Conservation (phyloP, 1,284 basidiomycete species). For the Ustilago curta region DNA sequence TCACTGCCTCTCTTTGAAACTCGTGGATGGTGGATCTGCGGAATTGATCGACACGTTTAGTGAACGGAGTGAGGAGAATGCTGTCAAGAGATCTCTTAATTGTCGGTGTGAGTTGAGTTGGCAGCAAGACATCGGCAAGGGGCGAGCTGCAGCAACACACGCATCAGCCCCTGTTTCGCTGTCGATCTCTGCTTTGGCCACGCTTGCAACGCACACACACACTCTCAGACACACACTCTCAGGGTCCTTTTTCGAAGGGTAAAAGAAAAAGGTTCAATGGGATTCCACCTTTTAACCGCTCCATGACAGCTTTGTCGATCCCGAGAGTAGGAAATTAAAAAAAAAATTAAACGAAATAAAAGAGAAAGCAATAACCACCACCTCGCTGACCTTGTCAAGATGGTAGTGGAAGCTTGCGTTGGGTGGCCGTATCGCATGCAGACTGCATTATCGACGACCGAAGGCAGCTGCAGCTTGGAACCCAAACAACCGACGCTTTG, state of each 20-base stretch:
- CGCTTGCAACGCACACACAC: background rate
- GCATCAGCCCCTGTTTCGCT: slow-evolving; percentile 5
- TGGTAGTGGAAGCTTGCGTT: no score
- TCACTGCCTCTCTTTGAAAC: background rate
- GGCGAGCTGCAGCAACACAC: background rate
- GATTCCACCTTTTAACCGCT: slow-evolving; percentile 1
- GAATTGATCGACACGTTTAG: background rate
- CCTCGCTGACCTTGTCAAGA: no score
- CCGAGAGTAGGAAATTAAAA: background rate
- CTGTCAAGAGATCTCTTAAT: background rate
- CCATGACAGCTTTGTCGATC: slow-evolving; percentile 3
- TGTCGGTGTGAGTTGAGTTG: no score
- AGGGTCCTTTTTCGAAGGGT: background rate
- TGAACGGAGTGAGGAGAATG: background rate
- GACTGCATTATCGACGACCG: background rate
- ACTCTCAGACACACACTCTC: no score
- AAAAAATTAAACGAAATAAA: background rate
- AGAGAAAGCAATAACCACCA: background rate
- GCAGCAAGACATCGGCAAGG: slow-evolving; percentile 1
- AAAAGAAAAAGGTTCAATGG: background rate
- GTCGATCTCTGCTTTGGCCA: background rate
- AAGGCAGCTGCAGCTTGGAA: background rate
- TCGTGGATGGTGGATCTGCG: background rate
- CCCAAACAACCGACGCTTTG: background rate
- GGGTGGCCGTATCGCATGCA: no score